A percentile compares a stretch with the other conserved stretches of the same genome.
Conservation (phyloP, 768 basidiomycete species). For the Xerocomellus dryophilus region DNA sequence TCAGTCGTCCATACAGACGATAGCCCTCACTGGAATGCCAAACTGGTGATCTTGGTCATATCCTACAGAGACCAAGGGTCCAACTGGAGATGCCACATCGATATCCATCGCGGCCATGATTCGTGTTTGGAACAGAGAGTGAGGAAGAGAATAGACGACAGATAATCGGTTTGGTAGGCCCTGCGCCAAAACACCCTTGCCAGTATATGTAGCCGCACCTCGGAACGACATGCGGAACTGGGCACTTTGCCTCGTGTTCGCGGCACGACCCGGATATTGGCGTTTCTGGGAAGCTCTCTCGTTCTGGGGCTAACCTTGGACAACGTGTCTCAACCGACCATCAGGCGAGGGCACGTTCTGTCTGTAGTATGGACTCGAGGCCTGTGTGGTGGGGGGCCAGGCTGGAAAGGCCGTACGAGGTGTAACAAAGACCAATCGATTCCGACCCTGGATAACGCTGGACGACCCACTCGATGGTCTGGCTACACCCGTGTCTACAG, state of each 20-base stretch:
- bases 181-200: constrained; percentile 2
- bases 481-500: background rate
- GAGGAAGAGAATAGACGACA: background rate
- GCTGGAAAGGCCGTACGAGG: background rate
- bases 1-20: background rate
- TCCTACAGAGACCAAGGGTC: constrained; percentile 25
- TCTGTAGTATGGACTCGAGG: background rate
- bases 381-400: constrained; percentile 1
- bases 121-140: background rate
- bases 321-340: constrained; percentile 13
- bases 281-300: constrained; percentile 3
- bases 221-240: constrained; percentile 25
- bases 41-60: constrained; percentile 19
- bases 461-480: background rate
- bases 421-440: background rate
- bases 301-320: constrained; percentile 8
- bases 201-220: constrained; percentile 26
- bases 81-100: constrained; percentile 33
- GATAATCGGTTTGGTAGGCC: constrained; percentile 17
- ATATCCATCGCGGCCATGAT: constrained; percentile 29
- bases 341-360: background rate
- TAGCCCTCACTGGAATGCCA: constrained; percentile 22
- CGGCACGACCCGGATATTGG: constrained; percentile 13
- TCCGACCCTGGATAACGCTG: background rate
- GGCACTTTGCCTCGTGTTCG: constrained; percentile 31